These are phyloP conservation scores for Nigrograna mackinnonii DNA, from an alignment of 2,329 filamentous ascomycete genomes.

Conservation along the genomic window DNA sequence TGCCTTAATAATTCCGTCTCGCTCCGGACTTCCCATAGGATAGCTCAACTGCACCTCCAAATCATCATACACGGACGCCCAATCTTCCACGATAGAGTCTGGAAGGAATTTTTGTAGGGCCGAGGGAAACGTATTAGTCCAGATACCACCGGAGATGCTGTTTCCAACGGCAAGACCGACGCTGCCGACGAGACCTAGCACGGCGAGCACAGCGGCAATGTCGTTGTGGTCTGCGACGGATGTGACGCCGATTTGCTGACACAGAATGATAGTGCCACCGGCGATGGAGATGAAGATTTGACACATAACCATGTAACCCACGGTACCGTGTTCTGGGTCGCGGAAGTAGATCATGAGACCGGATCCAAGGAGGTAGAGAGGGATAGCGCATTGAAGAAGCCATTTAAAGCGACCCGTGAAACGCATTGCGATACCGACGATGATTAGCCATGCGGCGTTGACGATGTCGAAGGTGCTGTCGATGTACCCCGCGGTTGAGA, in stretches of 20 bases:
- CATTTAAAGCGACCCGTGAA: slow-evolving; percentile 59
- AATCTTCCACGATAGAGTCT: slow-evolving; percentile 44
- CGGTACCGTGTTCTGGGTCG: slow-evolving; percentile 32
- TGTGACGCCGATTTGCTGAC: background rate
- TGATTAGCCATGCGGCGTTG: slow-evolving; percentile 21
- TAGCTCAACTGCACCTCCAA: slow-evolving; percentile 28
- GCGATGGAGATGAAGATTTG: background rate
- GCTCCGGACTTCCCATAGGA: slow-evolving; percentile 47
- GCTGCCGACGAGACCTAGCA: background rate
- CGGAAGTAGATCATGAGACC: slow-evolving; percentile 56
- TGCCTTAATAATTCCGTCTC: slow-evolving; percentile 45
- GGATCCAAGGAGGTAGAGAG: slow-evolving; percentile 64
- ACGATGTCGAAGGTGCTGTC: slow-evolving; percentile 38
- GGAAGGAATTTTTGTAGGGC: slow-evolving; percentile 44
- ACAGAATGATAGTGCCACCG: background rate
- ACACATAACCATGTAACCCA: background rate
- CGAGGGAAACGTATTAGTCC: slow-evolving; percentile 38
- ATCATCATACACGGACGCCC: background rate
- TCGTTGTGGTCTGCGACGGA: background rate
- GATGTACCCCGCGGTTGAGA: slow-evolving; percentile 38
- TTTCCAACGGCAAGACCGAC: background rate
- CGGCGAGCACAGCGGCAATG: background rate
- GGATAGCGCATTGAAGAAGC: slow-evolving; percentile 61
- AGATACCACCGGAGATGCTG: background rate
- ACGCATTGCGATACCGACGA: slow-evolving; percentile 34